These are phyloP conservation scores for Monosporascus sp. DNA, from an alignment of 2,329 filamentous ascomycete species.

Conservation along the genomic window DNA sequence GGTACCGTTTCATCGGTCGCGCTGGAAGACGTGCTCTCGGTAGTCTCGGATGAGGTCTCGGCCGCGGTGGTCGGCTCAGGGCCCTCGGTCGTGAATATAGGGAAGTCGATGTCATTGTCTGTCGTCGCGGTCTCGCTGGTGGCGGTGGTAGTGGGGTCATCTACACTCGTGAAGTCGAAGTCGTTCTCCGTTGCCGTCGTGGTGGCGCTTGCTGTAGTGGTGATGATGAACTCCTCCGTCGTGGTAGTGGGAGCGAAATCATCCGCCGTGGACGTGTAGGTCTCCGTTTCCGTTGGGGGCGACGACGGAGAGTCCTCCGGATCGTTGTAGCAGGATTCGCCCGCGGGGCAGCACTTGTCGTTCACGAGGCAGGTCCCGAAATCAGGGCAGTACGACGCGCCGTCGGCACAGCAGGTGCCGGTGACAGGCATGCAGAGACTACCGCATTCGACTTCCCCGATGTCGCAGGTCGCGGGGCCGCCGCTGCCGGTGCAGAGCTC, in stretches of 20 bases:
- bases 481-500: slow-evolving; percentile 9
- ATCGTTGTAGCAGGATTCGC: slow-evolving; percentile 8
- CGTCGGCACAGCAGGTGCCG: slow-evolving; percentile 17
- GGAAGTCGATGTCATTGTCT: neutral
- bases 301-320: neutral
- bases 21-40: neutral
- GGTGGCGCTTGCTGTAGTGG: neutral
- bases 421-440: slow-evolving; percentile 16
- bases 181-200: neutral
- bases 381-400: slow-evolving; percentile 16
- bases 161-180: slow-evolving; percentile 8
- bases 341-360: slow-evolving; percentile 11
- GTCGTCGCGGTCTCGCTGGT: slow-evolving; percentile 2
- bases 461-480: slow-evolving; percentile 8
- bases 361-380: slow-evolving; percentile 16
- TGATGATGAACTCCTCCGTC: no score
- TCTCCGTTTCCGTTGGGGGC: no score
- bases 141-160: slow-evolving; percentile 3
- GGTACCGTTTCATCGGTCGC: neutral
- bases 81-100: neutral
- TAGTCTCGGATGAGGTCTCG: neutral
- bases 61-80: neutral
- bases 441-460: slow-evolving; percentile 11
- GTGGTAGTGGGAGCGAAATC: no score
- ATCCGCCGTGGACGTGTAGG: neutral